Evolutionary conservation across 441 rosid species (phyloP).

Genomic region (Rhodomyrtus psidioides): DNA sequence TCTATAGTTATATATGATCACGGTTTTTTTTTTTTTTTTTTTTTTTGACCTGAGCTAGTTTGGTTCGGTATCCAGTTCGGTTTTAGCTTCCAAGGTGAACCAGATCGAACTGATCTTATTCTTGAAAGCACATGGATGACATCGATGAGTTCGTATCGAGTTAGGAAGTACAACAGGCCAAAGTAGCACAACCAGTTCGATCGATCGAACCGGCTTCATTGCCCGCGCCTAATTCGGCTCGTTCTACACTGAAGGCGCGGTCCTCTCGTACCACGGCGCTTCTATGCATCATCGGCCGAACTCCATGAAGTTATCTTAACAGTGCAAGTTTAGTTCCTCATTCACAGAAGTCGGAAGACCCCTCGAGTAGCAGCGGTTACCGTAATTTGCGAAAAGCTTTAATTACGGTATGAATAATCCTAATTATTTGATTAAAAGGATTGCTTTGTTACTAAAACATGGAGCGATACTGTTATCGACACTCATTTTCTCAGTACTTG

Average conservation of each 20-base stretch:
- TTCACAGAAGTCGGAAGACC: background rate
- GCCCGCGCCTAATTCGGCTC: background rate
- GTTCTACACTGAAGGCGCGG: background rate
- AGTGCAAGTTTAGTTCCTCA: background rate
- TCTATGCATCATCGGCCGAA: background rate
- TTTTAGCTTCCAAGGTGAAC: background rate
- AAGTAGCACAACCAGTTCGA: background rate
- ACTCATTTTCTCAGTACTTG: background rate
- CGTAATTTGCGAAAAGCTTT: background rate
- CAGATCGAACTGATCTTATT: background rate
- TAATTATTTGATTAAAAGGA: background rate
- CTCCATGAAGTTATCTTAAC: background rate
- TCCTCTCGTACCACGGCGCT: background rate
- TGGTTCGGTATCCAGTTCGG: background rate
- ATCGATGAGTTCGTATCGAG: background rate
- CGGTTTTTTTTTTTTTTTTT: too few species aligned
- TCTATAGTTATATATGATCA: background rate
- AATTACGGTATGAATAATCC: background rate
- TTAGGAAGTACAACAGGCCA: background rate
- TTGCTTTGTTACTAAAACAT: background rate
- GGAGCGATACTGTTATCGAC: background rate
- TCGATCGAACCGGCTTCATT: background rate
- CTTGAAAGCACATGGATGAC: background rate
- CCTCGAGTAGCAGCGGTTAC: background rate
- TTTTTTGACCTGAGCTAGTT: background rate